Conservation (phyloP, 179 eudicot genomes). For the Heliamphora pulchella region DNA sequence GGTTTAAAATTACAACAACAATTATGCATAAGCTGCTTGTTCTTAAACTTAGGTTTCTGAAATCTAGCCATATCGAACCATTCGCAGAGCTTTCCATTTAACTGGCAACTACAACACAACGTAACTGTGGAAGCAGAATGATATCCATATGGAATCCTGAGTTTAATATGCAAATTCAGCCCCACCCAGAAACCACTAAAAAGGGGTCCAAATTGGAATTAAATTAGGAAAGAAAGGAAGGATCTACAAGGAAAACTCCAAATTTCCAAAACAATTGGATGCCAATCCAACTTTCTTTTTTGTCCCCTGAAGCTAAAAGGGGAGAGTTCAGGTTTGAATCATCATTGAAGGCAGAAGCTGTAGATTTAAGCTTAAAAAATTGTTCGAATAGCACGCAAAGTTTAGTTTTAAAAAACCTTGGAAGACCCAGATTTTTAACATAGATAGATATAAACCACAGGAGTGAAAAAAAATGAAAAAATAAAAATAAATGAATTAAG, state of each 20-base stretch:
- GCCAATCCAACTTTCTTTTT: no score
- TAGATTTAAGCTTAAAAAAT: no score
- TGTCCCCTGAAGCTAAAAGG: no score
- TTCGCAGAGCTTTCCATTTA: neutral
- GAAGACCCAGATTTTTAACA: slow-evolving; percentile 3
- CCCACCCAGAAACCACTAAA: neutral
- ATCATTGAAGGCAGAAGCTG: no score
- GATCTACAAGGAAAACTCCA: neutral
- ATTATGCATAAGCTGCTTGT: slow-evolving; percentile 2
- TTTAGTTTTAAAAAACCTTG: neutral
- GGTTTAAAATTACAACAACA: neutral
- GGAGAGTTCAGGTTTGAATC: no score
- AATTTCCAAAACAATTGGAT: no score
- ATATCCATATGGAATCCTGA: neutral
- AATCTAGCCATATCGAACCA: neutral
- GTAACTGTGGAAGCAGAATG: neutral
- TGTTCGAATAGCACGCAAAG: no score
- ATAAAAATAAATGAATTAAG: neutral
- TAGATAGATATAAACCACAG: neutral
- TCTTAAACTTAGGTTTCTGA: neutral
- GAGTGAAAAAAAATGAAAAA: neutral
- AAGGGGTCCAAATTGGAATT: slow-evolving; percentile 5
- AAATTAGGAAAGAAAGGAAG: neutral
- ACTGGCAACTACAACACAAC: neutral
- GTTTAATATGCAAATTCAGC: neutral